These are phyloP conservation scores for Verticillium nubilum DNA, from an alignment of 2,329 filamentous ascomycete genomes.

Conservation along the genomic window DNA sequence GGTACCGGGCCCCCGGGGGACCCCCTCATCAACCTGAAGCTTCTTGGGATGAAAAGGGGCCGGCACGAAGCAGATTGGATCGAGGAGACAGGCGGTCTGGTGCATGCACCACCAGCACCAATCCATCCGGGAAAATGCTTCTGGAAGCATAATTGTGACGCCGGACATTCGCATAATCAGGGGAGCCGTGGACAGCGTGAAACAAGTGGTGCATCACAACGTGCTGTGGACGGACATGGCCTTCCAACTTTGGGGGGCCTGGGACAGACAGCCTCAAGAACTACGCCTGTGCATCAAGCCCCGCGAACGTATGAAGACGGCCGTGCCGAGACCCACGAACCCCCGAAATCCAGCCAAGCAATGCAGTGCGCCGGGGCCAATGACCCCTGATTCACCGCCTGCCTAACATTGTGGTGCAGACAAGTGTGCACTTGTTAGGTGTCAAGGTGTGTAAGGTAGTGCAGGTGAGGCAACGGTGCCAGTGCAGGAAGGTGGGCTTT, in stretches of 20 bases:
- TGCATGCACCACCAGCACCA: not conserved
- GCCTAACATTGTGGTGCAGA: not conserved
- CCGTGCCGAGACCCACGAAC: not conserved
- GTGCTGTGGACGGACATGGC: not conserved
- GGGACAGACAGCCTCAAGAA: not conserved
- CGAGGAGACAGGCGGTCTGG: not conserved
- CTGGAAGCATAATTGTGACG: not conserved
- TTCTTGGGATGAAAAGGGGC: constrained; percentile 1
- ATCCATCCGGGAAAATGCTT: not conserved
- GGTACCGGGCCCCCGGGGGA: too few species aligned
- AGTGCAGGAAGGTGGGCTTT: not conserved
- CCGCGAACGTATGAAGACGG: not conserved
- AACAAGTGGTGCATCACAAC: constrained; percentile 1
- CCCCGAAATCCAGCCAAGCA: not conserved
- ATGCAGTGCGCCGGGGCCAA: not conserved
- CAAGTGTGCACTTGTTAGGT: too few species aligned
- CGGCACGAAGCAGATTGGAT: not conserved
- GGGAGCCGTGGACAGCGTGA: not conserved
- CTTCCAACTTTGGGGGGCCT: not conserved
- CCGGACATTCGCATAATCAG: not conserved
- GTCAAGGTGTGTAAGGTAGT: not conserved
- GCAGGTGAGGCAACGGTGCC: not conserved
- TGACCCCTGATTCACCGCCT: not conserved
- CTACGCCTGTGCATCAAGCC: not conserved
- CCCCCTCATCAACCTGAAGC: constrained; percentile 2